These are phyloP conservation scores for Hymenoscyphus fraxineus DNA, from an alignment of 2,329 filamentous ascomycete genomes.

Conservation along the genomic window DNA sequence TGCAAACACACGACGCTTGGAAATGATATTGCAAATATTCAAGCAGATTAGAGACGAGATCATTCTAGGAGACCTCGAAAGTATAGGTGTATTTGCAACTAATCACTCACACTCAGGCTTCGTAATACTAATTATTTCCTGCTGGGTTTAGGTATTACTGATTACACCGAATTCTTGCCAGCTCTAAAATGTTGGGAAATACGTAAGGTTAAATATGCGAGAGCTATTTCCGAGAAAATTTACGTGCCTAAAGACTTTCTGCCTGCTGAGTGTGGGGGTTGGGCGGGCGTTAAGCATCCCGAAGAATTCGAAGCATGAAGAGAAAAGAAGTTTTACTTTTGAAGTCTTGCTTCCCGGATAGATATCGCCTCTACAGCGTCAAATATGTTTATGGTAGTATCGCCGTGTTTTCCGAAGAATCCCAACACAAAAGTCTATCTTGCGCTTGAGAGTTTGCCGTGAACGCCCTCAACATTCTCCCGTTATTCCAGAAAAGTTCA, in stretches of 20 bases:
- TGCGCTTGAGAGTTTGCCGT: too few relatives aligned
- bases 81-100: not conserved
- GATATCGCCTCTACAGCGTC: too few relatives aligned
- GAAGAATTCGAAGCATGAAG: too few relatives aligned
- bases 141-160: not conserved
- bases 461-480: too few relatives aligned
- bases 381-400: too few relatives aligned
- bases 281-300: not conserved
- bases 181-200: not conserved
- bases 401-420: too few relatives aligned
- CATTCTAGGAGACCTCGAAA: not conserved
- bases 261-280: not conserved
- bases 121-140: not conserved
- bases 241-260: not conserved
- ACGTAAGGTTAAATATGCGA: not conserved
- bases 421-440: too few relatives aligned
- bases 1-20: not conserved
- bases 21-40: not conserved
- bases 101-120: not conserved
- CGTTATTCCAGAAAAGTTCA: too few relatives aligned
- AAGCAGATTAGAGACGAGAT: not conserved
- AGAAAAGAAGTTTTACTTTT: too few relatives aligned
- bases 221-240: not conserved
- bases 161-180: not conserved
- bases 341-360: too few relatives aligned